Base-by-base conservation (phyloP, 306 rosid genomes). In the Hippophae gyantsensis region DNA sequence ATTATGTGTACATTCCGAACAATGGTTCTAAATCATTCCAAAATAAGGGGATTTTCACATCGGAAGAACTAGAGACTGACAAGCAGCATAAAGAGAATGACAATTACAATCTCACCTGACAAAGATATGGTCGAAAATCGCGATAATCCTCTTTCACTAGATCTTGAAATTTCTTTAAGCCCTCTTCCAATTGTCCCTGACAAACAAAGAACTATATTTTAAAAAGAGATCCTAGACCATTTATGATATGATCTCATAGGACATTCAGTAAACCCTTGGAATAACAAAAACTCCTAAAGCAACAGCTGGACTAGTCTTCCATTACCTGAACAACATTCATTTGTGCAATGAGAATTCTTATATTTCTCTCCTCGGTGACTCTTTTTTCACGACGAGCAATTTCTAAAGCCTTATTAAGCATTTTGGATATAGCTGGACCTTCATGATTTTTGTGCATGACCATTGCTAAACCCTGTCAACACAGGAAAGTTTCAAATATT, bases 121-220 rank as follows among this genome's bases (percentile, higher is more conserved):
- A 87, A 71, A 90, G 90, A 79, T 87, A 87, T 64, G 96, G 96
- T 57, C 96, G 84, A 73, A 90, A 90, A 78, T 90, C 96, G 49
- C 89, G 80, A 60, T 87, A 92, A 77, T 90, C 79, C 52, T 85
- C 87, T 13, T 78, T 67, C 10, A 83, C 77, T 60, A 90, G 77
- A 64, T 72, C 84, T 74, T 83, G 94, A 72, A 87, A 87, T 56
- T 67, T 63, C 67, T 83, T 73, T 75, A 83, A 71, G 50, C 80
- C 95, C 69, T 83, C 89, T 65, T 81, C 95, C 78, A 90, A 72
- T 62, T 79, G 74, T 62, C 96, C 96, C 98, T 87, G 78, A 62
- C 76, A 76, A 64, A 57, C 66, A 65, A 25, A 66, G 42, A 41
- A 26, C 13, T 45, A 23, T 56, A 10, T 8, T 8, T 40, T 7